Base-by-base conservation (phyloP, 257 asterid genomes). In the Lavandula angustifolia region DNA sequence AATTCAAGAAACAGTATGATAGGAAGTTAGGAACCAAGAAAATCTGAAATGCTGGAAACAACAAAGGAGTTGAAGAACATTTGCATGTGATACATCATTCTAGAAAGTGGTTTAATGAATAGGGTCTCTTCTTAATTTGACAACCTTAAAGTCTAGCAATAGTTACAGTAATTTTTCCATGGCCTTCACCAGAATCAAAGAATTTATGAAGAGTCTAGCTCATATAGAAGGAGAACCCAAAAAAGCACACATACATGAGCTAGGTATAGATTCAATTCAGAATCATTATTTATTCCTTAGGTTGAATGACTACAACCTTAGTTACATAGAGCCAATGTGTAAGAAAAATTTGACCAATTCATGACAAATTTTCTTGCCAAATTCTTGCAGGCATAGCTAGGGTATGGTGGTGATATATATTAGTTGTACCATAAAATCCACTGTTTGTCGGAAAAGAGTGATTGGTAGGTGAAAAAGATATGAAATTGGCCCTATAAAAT, bases 81-180 rank as follows among this genome's bases (percentile, higher is more conserved):
- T 11, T 53, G 59, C 59, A 34, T 54, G 44, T 33, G 10, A 32
- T 5, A 7, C 22, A 54, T 56, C 47, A 35, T 10, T 34, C 7
- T 1, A 42, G 4, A 22, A 22, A 37, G 6, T 8, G 33, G 50
- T 18, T 37, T 27, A 27, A 41, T 69, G 14, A 50, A 46, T 59
- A 37, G 33, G 46, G 38, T 12, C 49, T 46, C 47, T 27, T 52
- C 16, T 34, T 22, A 22, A 22, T 22, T 60, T 61, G 56, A 51
- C 72, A 43, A 33, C 46, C 54, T 47, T 43, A 42, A 68, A 44
- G 9, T 54, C 33, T 49, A 37, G 34, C 58, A 74, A 74, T 68
- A 79, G 78, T 60, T 59, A 75, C 80, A 79, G 80, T 79, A 47
- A 34, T 14, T 60, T 75, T 79, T 64, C 80, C 78, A 59, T 54